A percentile compares a stretch with the other conserved stretches of the same genome.
These are phyloP conservation scores for Malus sylvestris DNA, from an alignment of 306 rosid species.

Conservation along the genomic window DNA sequence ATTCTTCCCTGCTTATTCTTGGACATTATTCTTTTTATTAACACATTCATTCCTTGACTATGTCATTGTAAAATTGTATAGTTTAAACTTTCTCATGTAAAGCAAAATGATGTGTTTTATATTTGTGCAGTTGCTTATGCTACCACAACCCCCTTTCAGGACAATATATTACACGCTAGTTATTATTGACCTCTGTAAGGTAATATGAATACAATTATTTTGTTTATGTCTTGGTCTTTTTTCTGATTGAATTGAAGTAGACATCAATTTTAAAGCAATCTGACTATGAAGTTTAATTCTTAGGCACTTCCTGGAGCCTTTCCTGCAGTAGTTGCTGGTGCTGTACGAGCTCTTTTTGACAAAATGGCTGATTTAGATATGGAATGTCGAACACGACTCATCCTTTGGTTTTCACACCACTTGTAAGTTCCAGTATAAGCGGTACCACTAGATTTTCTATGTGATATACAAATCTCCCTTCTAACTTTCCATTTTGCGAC, in stretches of 20 bases:
- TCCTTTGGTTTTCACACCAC: slow-evolving; percentile 99
- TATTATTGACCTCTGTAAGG: slow-evolving; percentile 97
- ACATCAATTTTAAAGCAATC: slow-evolving; percentile 10
- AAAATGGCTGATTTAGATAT: slow-evolving; percentile 89
- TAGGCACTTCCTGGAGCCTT: slow-evolving; percentile 99
- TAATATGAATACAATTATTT: slow-evolving; percentile 21
- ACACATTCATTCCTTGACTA: background rate
- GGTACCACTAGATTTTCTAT: background rate
- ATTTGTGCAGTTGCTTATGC: slow-evolving; percentile 77
- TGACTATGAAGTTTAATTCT: slow-evolving; percentile 20
- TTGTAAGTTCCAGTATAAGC: slow-evolving; percentile 52
- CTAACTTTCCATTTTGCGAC: background rate
- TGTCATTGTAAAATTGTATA: background rate
- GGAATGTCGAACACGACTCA: slow-evolving; percentile 94
- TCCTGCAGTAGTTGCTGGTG: slow-evolving; percentile 98
- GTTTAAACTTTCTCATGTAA: background rate
- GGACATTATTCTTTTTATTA: background rate
- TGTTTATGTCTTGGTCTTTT: slow-evolving; percentile 15
- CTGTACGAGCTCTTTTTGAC: slow-evolving; percentile 91
- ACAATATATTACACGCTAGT: slow-evolving; percentile 86
- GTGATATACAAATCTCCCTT: background rate
- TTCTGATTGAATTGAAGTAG: background rate
- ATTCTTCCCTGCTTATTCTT: background rate
- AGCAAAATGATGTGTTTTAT: slow-evolving; percentile 5
- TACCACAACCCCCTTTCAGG: slow-evolving; percentile 94